phyloP scores from a whole-genome alignment of 331 rosid species.

The Pyrus hybrid region DNA sequence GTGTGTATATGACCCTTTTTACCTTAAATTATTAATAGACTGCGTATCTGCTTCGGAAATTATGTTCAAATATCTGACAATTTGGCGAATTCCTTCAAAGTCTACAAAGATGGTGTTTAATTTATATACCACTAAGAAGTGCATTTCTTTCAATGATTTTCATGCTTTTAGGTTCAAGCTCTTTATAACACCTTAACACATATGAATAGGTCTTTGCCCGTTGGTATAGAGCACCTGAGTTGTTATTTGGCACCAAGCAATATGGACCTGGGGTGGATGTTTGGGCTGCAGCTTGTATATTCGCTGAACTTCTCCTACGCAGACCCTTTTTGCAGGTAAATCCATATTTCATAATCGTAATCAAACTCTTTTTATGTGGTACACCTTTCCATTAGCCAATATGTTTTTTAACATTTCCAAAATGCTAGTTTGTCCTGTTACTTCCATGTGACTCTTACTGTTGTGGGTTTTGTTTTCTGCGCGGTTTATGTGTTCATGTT shows the following conservation, averaged over 20 bases:
- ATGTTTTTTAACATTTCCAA: too few relatives aligned
- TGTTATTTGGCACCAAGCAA: constrained; percentile 87
- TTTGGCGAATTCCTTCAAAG: background rate
- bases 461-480: background rate
- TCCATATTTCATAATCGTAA: background rate
- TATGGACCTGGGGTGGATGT: constrained; percentile 96
- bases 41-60: background rate
- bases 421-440: too few relatives aligned
- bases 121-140: background rate
- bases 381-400: background rate
- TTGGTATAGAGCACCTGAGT: constrained; percentile 99
- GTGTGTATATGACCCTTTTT: background rate
- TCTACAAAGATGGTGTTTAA: background rate
- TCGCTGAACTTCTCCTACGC: constrained; percentile 86
- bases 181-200: constrained; percentile 2
- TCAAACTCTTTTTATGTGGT: background rate
- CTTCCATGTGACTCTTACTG: too few relatives aligned
- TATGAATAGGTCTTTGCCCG: constrained; percentile 78
- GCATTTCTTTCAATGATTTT: background rate
- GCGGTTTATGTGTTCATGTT: background rate
- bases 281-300: constrained; percentile 98
- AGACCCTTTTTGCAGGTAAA: constrained; percentile 88
- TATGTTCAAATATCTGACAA: background rate
- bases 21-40: background rate
- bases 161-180: background rate